Evolutionary conservation across 2,329 filamentous ascomycete species (phyloP).

Genomic region (Emergomyces pasteurianus): DNA sequence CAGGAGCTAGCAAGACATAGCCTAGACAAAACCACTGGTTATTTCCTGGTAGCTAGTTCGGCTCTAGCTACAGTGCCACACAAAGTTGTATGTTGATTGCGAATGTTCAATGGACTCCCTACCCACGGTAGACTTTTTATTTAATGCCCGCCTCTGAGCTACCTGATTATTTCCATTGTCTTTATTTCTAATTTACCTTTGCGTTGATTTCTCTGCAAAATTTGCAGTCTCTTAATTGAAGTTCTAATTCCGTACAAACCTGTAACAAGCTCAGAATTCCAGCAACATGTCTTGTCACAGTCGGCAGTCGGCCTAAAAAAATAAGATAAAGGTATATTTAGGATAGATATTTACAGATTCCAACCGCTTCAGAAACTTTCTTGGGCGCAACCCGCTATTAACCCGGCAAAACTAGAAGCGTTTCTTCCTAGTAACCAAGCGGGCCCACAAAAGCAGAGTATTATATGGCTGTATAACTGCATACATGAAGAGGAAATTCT

Average conservation of each 20-base stretch:
- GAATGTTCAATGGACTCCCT: not conserved
- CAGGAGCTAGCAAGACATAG: not conserved
- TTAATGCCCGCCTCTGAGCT: not conserved
- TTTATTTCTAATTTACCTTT: not conserved
- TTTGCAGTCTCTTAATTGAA: not conserved
- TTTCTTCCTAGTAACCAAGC: not conserved
- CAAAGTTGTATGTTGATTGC: not conserved
- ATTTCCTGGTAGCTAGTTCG: not conserved
- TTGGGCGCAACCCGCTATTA: not conserved
- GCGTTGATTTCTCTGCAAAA: not conserved
- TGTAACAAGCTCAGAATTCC: no score
- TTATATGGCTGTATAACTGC: no score
- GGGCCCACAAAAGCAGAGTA: no score
- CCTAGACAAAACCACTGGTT: not conserved
- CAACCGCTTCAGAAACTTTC: no score
- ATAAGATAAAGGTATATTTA: no score
- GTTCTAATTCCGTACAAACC: not conserved
- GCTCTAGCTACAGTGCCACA: not conserved
- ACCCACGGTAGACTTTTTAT: not conserved
- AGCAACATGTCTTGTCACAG: no score
- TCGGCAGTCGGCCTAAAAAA: no score
- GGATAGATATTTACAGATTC: no score
- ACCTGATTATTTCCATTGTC: not conserved
- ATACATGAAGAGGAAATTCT: no score
- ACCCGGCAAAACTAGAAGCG: not conserved